phyloP scores from a whole-genome alignment of 805 yeast species.

The Starmerella asiatica region DNA sequence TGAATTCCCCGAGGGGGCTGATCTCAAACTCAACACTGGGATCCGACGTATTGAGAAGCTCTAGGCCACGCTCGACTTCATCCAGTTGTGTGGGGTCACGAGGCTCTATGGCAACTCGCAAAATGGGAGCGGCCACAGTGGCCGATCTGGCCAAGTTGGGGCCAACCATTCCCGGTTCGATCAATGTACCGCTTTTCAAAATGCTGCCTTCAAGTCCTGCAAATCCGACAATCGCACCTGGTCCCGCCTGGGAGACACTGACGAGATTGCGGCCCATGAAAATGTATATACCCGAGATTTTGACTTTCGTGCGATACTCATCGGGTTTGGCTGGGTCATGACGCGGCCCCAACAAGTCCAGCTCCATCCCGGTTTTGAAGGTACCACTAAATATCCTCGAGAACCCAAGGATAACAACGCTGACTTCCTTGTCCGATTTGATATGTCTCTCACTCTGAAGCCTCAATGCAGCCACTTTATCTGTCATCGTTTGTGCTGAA shows the following conservation, averaged over 20 bases:
- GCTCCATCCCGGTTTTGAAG: slow-evolving; percentile 55
- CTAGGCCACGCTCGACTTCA: slow-evolving; percentile 63
- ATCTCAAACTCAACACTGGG: slow-evolving; percentile 83
- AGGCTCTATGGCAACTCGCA: slow-evolving; percentile 93
- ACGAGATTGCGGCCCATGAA: slow-evolving; percentile 89
- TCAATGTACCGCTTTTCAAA: slow-evolving; percentile 74
- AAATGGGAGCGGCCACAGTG: slow-evolving; percentile 73
- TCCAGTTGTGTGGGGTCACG: slow-evolving; percentile 62
- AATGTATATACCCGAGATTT: slow-evolving; percentile 56
- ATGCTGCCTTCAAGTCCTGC: slow-evolving; percentile 77
- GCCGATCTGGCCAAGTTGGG: slow-evolving; percentile 68
- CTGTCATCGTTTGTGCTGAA: slow-evolving; percentile 1
- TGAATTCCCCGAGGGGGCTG: slow-evolving; percentile 85
- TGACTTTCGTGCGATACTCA: slow-evolving; percentile 44
- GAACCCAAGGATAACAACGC: slow-evolving; percentile 70
- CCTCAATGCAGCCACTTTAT: slow-evolving; percentile 27
- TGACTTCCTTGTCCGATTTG: slow-evolving; percentile 1
- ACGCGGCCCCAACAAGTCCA: slow-evolving; percentile 74
- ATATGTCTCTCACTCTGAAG: slow-evolving; percentile 43
- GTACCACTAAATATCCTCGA: slow-evolving; percentile 84
- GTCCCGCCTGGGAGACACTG: slow-evolving; percentile 66
- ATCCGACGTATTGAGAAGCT: slow-evolving; percentile 71
- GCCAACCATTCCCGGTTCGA: slow-evolving; percentile 44
- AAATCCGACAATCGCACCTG: slow-evolving; percentile 90
- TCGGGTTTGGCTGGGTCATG: slow-evolving; percentile 52